A percentile compares a stretch with the other conserved stretches of the same genome.
Conservation (phyloP, 108 stramenopile genomes). For the Nitzschia palea region DNA sequence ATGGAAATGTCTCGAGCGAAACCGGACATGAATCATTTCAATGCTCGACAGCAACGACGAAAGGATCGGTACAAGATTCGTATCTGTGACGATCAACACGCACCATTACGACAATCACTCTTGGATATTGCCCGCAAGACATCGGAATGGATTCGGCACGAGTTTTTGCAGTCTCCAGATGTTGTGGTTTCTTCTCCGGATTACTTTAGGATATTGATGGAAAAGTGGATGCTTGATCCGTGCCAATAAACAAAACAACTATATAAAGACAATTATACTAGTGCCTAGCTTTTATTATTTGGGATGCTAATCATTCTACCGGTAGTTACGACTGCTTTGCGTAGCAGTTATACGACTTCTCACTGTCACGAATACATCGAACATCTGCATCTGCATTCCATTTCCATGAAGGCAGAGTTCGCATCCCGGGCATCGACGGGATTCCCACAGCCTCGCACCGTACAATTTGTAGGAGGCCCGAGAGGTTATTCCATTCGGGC, state of each 20-base stretch:
- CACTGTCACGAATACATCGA: too few relatives aligned
- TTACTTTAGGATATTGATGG: constrained; percentile 1
- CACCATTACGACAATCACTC: constrained; percentile 24
- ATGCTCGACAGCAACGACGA: constrained; percentile 13
- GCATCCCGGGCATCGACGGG: too few relatives aligned
- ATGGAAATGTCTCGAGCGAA: constrained; percentile 15
- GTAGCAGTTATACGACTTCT: too few relatives aligned
- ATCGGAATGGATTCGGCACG: constrained; percentile 41
- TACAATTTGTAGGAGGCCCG: too few relatives aligned
- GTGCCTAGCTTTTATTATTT: too few relatives aligned
- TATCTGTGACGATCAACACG: constrained; percentile 45
- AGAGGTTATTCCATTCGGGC: too few relatives aligned
- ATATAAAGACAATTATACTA: too few relatives aligned
- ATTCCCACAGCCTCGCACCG: too few relatives aligned
- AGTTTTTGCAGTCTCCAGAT: constrained; percentile 39
- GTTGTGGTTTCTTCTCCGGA: constrained; percentile 30
- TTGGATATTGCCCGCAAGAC: constrained; percentile 32
- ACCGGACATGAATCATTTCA: constrained; percentile 17
- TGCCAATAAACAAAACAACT: background rate
- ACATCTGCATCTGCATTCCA: too few relatives aligned
- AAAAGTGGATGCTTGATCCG: constrained; percentile 7
- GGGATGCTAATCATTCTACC: too few relatives aligned
- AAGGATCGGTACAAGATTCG: constrained; percentile 21
- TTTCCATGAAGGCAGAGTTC: too few relatives aligned
- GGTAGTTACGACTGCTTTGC: too few relatives aligned